phyloP scores from a whole-genome alignment of 306 rosid species.

The Aeschynomene evenia region DNA sequence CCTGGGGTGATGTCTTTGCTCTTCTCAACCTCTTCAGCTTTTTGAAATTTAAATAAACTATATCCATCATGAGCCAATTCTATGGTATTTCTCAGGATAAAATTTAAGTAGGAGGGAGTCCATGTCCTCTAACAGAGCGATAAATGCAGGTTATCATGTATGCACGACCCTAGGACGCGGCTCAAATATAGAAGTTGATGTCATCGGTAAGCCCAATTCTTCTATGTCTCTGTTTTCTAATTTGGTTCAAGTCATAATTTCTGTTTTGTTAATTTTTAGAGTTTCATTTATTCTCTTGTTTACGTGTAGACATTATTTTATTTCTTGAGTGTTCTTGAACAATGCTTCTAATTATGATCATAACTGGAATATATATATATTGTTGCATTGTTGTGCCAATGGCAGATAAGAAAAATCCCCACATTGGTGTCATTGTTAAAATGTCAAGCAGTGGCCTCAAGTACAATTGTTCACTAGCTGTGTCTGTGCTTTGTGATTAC shows the following conservation, averaged over 20 bases:
- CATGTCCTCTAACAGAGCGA: slow-evolving; percentile 36
- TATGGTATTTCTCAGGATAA: neutral
- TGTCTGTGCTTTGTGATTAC: slow-evolving; percentile 70
- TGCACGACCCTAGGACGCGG: slow-evolving; percentile 70
- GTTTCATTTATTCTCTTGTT: slow-evolving; percentile 19
- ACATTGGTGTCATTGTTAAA: slow-evolving; percentile 67
- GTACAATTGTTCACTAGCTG: slow-evolving; percentile 81
- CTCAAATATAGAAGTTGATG: slow-evolving; percentile 47
- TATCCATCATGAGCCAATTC: neutral
- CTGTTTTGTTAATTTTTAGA: slow-evolving; percentile 2
- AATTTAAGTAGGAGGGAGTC: slow-evolving; percentile 16
- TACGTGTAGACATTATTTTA: slow-evolving; percentile 23
- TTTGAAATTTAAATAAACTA: slow-evolving; percentile 3
- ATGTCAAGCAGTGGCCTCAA: slow-evolving; percentile 58
- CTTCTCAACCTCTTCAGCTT: neutral
- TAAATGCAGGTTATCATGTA: slow-evolving; percentile 76
- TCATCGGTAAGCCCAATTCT: slow-evolving; percentile 57
- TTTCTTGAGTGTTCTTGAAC: slow-evolving; percentile 12
- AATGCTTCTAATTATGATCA: slow-evolving; percentile 10
- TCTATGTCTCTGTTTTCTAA: slow-evolving; percentile 14
- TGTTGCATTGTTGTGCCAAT: slow-evolving; percentile 31
- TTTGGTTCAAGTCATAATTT: slow-evolving; percentile 18
- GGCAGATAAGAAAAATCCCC: slow-evolving; percentile 80
- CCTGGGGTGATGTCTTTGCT: slow-evolving; percentile 1
- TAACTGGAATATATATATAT: slow-evolving; percentile 16